Base-by-base conservation (phyloP, 106 monocot species). In the Allium cepa region DNA sequence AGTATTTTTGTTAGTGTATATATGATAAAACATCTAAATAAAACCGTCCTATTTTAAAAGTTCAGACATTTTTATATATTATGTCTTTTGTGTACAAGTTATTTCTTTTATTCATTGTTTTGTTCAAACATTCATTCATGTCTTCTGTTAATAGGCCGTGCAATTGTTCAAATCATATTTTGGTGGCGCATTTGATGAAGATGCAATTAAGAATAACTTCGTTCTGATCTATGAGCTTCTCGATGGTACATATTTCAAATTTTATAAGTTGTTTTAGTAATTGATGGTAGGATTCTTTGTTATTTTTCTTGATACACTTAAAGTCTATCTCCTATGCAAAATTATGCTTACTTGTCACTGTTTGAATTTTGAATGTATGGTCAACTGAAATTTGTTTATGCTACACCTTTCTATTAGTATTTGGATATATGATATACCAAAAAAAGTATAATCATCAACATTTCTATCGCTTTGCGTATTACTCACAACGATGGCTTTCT, bases 191-290 rank as follows among this genome's bases (percentile, higher is more conserved):
- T 99, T 99, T 81, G 99, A 99, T 66, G 99, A 99, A 90, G 99
- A 99, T 75, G 92, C 99, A 18, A 99, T 99, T 50, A 82, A 86
- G 56, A 99, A 99, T 72, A 99, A 99, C 67, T 99, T 99, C 72
- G 99, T 99, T 74, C 66, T 99, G 63, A 99, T 99, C 36, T 99
- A 99, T 83, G 99, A 99, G 66, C 99, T 99, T 77, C 87, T 99
- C 59, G 99, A 99, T 82, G 99, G 99, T 99, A 90, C 75, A 73
- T 46, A 46, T 48, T 68, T 16, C 12, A 58, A n/a, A 56, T 28
- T 36, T 12, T 22, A 63, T 47, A 17, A 47, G 47, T 47, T 27
- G 10, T 11, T 61, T 10, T 61, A 27, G 3, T 61, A 11, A 11
- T 27, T 36, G 11, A 2, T 36, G 26, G 26, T 27, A 26, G 26